Evolutionary conservation across 345 rosid genomes (phyloP).

Genomic region (Kernera saxatilis): DNA sequence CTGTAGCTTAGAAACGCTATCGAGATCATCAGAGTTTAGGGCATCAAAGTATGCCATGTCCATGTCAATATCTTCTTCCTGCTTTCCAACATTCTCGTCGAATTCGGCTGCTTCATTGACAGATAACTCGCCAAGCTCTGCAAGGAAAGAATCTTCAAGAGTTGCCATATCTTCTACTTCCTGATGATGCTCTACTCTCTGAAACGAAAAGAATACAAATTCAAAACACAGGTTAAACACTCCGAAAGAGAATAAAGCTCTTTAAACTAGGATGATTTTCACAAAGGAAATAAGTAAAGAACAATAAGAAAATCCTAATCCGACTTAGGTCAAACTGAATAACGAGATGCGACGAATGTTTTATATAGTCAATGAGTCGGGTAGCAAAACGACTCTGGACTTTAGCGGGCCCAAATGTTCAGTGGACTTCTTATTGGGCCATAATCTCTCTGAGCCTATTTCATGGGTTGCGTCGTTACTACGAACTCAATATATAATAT

Average conservation of each 20-base stretch:
- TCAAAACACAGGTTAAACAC: too few species aligned
- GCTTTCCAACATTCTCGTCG: slow-evolving; percentile 38
- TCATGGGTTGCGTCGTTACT: slow-evolving; percentile 12
- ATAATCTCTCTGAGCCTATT: not conserved
- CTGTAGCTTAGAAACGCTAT: slow-evolving; percentile 66
- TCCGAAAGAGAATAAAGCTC: too few species aligned
- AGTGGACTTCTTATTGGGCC: not conserved
- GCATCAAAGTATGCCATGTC: slow-evolving; percentile 64
- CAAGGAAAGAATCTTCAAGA: slow-evolving; percentile 73
- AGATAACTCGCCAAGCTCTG: slow-evolving; percentile 79
- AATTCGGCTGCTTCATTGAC: slow-evolving; percentile 57
- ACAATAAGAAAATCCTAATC: too few species aligned
- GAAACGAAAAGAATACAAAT: too few species aligned
- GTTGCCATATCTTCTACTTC: slow-evolving; percentile 34
- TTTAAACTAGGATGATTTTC: too few species aligned
- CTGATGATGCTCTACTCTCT: too few species aligned
- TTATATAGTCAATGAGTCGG: too few species aligned
- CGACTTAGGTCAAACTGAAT: too few species aligned
- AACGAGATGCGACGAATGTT: too few species aligned
- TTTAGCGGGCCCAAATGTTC: not conserved
- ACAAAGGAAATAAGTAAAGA: too few species aligned
- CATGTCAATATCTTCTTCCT: slow-evolving; percentile 61
- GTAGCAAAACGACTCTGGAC: not conserved
- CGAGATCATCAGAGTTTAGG: slow-evolving; percentile 73
- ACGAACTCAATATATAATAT: slow-evolving; percentile 4